These are phyloP conservation scores for Eucalyptus marginata DNA, from an alignment of 345 rosid genomes.

Conservation along the genomic window DNA sequence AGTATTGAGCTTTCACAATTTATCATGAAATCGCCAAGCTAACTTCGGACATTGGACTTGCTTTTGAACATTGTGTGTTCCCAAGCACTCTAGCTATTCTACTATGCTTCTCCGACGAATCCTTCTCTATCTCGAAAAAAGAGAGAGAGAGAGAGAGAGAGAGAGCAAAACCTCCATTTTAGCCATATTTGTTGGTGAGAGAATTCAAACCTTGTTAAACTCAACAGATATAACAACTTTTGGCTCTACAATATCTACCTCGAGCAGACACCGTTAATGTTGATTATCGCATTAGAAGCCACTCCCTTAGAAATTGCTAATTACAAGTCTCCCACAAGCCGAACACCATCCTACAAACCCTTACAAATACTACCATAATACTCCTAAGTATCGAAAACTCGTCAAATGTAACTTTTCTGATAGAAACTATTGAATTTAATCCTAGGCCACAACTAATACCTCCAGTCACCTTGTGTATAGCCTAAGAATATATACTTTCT, in stretches of 20 bases:
- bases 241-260: neutral
- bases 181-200: neutral
- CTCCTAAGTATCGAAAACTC: too few species aligned
- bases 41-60: neutral
- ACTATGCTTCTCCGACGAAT: neutral
- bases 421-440: neutral
- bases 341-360: neutral
- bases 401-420: neutral
- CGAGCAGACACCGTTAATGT: neutral
- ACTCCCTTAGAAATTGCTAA: neutral
- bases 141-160: too few species aligned
- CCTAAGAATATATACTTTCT: neutral
- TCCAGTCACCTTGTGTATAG: neutral
- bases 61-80: neutral
- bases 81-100: neutral
- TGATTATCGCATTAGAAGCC: neutral
- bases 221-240: neutral
- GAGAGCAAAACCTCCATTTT: neutral
- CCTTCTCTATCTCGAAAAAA: neutral
- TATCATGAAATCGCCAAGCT: neutral
- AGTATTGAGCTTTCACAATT: neutral
- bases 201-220: neutral
- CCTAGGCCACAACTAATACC: neutral
- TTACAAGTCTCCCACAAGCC: neutral
- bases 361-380: neutral